A percentile compares a stretch with the other conserved stretches of the same genome.
Conservation (phyloP, 371 early-diverging fungal genomes). For the Rhizopus sp. region DNA sequence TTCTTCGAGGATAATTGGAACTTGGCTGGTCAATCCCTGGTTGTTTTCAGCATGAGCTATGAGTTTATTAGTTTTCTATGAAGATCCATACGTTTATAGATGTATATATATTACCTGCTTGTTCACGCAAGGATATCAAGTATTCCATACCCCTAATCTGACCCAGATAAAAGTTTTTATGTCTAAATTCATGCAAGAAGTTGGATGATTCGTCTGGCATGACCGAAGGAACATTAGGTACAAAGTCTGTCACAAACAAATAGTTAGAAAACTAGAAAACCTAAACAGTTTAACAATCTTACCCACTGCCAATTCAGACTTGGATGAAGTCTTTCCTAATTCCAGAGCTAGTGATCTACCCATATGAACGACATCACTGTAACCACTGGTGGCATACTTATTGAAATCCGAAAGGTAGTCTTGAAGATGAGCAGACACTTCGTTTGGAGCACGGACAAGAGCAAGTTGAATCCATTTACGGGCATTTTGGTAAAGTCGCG, state of each 20-base stretch:
- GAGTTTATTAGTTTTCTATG: too few relatives aligned
- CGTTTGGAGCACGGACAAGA: constrained; percentile 51
- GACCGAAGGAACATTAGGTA: constrained; percentile 49
- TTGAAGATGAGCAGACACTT: constrained; percentile 68
- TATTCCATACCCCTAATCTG: constrained; percentile 66
- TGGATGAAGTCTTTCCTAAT: constrained; percentile 60
- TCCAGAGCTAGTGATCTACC: constrained; percentile 78
- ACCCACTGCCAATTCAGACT: constrained; percentile 43
- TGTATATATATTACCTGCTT: constrained; percentile 9
- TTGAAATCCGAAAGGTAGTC: constrained; percentile 68
- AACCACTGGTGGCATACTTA: constrained; percentile 50
- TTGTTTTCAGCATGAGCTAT: constrained; percentile 1
- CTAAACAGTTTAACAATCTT: not conserved
- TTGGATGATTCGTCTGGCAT: constrained; percentile 58
- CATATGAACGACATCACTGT: constrained; percentile 62
- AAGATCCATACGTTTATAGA: not conserved
- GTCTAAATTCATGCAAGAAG: constrained; percentile 61
- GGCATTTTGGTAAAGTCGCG: constrained; percentile 63
- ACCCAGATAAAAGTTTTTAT: constrained; percentile 58
- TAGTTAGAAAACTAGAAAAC: not conserved
- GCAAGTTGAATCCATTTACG: constrained; percentile 70
- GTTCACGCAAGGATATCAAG: constrained; percentile 18
- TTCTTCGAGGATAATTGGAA: constrained; percentile 43
- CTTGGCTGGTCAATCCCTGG: constrained; percentile 35
- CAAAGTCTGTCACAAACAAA: constrained; percentile 25